phyloP scores from a whole-genome alignment of 768 basidiomycete species.

The Tulasnella sp. region DNA sequence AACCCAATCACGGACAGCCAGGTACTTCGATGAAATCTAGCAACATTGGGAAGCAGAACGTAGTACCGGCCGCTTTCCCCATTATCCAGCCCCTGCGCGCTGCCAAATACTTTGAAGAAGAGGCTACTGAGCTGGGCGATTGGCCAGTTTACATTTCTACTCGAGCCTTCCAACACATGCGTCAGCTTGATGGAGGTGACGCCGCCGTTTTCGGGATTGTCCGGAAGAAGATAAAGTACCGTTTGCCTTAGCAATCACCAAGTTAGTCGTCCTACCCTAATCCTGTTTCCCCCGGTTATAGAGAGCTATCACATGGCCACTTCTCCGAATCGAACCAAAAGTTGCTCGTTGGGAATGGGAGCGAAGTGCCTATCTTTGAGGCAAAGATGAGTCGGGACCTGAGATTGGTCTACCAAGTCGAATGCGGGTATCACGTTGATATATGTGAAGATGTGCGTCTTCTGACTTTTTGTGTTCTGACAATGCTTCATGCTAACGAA shows the following conservation, averaged over 20 bases:
- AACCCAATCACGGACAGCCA: too few relatives aligned
- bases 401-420: conserved; percentile 31
- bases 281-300: too few relatives aligned
- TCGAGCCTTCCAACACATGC: conserved; percentile 39
- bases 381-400: conserved; percentile 51
- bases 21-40: too few relatives aligned
- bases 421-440: background rate
- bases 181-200: conserved; percentile 38
- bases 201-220: conserved; percentile 40
- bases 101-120: too few relatives aligned
- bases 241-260: background rate
- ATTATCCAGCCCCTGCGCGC: too few relatives aligned
- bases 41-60: too few relatives aligned
- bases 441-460: background rate
- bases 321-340: too few relatives aligned
- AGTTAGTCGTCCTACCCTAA: too few relatives aligned
- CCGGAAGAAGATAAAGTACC: conserved; percentile 58
- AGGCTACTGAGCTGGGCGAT: conserved; percentile 29
- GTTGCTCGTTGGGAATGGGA: conserved; percentile 33
- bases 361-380: conserved; percentile 50
- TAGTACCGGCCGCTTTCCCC: too few relatives aligned
- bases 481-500: too few relatives aligned
- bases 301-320: too few relatives aligned
- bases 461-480: too few relatives aligned
- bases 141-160: conserved; percentile 51